Conservation (phyloP, 2,329 filamentous ascomycete species). For the Camptophora hylomeconis region DNA sequence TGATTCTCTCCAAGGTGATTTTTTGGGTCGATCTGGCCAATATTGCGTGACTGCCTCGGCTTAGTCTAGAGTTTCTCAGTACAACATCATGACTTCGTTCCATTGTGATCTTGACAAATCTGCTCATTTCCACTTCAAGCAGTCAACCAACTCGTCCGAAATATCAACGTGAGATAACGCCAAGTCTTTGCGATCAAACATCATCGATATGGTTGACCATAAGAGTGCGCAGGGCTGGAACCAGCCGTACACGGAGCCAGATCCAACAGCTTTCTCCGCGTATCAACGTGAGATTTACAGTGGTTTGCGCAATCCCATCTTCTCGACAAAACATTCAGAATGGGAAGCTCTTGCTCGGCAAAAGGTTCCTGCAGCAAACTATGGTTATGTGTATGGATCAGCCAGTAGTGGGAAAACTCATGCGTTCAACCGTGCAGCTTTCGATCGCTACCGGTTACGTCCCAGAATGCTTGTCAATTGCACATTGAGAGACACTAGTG, state of each 20-base stretch:
- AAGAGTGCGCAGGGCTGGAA: too few species aligned
- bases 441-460: constrained; percentile 20
- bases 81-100: too few species aligned
- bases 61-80: too few species aligned
- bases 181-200: too few species aligned
- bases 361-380: constrained; percentile 36
- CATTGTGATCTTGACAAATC: too few species aligned
- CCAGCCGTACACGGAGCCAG: constrained; percentile 13
- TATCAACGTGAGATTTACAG: constrained; percentile 17
- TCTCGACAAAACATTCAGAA: constrained; percentile 44
- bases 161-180: too few species aligned
- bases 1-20: too few species aligned
- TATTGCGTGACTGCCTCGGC: too few species aligned
- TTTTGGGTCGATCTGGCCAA: too few species aligned
- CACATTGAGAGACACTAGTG: constrained; percentile 33
- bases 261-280: constrained; percentile 9
- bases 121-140: too few species aligned
- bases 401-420: constrained; percentile 29
- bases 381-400: constrained; percentile 46
- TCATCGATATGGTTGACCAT: too few species aligned
- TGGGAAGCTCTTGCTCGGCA: constrained; percentile 41
- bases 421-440: constrained; percentile 20
- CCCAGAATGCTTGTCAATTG: constrained; percentile 19
- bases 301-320: constrained; percentile 25
- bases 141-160: too few species aligned